These are phyloP conservation scores for Quercus agrifolia DNA, from an alignment of 306 rosid species.

Conservation along the genomic window DNA sequence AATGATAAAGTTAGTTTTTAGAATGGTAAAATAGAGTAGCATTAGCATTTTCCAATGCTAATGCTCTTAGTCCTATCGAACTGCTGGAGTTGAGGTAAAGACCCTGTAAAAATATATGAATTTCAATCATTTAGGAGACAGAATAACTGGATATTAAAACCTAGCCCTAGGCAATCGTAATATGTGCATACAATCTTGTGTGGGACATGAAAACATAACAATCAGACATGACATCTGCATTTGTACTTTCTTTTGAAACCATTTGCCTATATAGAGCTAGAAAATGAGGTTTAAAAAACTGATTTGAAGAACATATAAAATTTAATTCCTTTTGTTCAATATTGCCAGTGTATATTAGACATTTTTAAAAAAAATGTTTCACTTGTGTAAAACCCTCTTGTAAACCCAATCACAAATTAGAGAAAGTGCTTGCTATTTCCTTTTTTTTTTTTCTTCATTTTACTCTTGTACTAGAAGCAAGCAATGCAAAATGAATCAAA, in stretches of 20 bases:
- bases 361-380: too few species aligned
- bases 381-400: too few species aligned
- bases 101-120: not conserved
- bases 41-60: too few species aligned
- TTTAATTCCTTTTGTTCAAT: not conserved
- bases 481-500: not conserved
- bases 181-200: not conserved
- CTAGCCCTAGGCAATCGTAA: not conserved
- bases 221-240: not conserved
- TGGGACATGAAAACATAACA: not conserved
- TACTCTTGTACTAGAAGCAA: not conserved
- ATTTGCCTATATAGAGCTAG: not conserved
- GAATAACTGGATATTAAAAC: constrained; percentile 7
- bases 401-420: too few species aligned
- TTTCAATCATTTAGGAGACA: constrained; percentile 4
- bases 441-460: too few species aligned
- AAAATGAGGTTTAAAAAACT: too few species aligned
- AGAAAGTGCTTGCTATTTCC: too few species aligned
- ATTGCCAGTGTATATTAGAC: not conserved
- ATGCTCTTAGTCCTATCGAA: too few species aligned
- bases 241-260: not conserved
- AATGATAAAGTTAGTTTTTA: too few species aligned
- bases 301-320: not conserved
- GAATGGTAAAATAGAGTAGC: too few species aligned
- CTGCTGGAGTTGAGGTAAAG: too few species aligned